phyloP scores from a whole-genome alignment of 306 rosid genomes.

The Castanea sativa region DNA sequence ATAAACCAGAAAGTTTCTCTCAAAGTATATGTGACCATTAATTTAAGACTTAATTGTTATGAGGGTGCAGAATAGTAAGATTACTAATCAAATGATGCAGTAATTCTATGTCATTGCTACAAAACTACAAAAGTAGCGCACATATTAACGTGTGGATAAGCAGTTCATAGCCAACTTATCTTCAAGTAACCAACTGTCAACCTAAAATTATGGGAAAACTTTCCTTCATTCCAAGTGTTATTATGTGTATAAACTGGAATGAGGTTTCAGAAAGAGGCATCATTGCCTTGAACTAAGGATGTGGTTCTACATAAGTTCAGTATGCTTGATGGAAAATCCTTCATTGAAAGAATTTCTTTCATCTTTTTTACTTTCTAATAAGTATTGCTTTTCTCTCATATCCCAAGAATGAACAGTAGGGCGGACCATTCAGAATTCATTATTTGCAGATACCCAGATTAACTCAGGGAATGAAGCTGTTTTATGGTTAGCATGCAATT shows the following conservation, averaged over 20 bases:
- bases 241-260: background rate
- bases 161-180: background rate
- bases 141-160: no score
- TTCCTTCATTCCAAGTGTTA: no score
- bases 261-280: background rate
- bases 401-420: background rate
- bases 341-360: background rate
- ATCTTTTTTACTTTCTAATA: background rate
- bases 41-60: background rate
- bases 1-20: background rate
- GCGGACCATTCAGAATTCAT: background rate
- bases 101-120: no score
- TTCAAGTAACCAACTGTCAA: no score
- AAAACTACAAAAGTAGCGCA: no score
- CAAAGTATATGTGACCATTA: background rate
- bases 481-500: background rate
- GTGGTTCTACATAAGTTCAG: background rate
- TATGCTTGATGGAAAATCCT: background rate
- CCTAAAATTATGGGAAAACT: no score
- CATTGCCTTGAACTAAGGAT: background rate
- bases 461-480: background rate
- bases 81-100: no score
- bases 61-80: no score
- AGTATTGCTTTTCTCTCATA: background rate
- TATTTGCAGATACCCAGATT: background rate